Conservation (phyloP, 345 rosid genomes). For the Eucalyptus pauciflora region DNA sequence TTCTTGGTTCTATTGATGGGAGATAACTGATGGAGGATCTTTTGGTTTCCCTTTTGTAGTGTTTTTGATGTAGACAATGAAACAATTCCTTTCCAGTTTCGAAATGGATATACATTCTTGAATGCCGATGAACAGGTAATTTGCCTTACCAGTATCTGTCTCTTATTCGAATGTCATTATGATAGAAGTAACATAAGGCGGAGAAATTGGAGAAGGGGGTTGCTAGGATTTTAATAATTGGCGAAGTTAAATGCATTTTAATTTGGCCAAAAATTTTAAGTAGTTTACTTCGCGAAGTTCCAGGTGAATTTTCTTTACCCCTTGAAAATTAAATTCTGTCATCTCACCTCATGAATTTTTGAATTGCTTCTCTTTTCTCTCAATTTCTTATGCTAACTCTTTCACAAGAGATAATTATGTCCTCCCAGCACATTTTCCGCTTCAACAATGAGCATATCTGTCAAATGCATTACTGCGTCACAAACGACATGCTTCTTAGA, state of each 20-base stretch:
- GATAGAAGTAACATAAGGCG: neutral
- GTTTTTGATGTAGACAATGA: conserved; percentile 85
- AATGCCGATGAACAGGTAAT: conserved; percentile 77
- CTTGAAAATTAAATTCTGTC: neutral
- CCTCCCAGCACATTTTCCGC: neutral
- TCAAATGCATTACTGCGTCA: neutral
- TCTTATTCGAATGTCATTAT: neutral
- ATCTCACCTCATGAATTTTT: neutral
- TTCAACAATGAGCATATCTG: neutral
- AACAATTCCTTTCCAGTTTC: conserved; percentile 53
- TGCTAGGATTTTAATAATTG: neutral
- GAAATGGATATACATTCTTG: conserved; percentile 64
- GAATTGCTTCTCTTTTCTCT: neutral
- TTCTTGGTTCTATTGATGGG: neutral
- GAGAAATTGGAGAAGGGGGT: neutral
- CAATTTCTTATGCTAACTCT: neutral
- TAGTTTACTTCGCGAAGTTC: neutral
- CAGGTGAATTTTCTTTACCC: neutral
- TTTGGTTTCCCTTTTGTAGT: conserved; percentile 15
- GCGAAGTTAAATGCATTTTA: neutral
- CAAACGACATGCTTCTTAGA: neutral
- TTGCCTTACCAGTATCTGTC: neutral
- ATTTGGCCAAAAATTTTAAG: neutral
- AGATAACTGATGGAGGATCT: neutral
- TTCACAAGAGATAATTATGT: neutral